phyloP scores from a whole-genome alignment of 257 asterid genomes.

The Striga asiatica region DNA sequence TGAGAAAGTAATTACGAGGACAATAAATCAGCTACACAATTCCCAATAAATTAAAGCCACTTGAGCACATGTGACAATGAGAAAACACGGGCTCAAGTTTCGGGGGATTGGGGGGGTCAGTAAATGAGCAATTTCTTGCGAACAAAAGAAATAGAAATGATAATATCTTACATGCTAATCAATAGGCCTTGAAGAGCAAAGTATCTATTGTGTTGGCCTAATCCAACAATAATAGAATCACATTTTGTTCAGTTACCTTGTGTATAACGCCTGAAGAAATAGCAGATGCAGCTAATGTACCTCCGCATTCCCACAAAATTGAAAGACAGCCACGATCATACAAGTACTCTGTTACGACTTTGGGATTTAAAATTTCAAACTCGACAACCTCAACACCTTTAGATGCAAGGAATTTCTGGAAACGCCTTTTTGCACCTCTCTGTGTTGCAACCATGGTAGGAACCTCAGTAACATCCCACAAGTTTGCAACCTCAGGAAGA shows the following conservation, averaged over 20 bases:
- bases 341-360: conserved; percentile 73
- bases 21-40: no score
- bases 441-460: conserved; percentile 85
- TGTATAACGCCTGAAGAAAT: conserved; percentile 83
- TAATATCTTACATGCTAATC: no score
- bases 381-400: conserved; percentile 93
- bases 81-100: no score
- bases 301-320: conserved; percentile 96
- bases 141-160: no score
- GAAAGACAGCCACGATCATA: conserved; percentile 92
- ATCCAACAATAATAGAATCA: no score
- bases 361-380: conserved; percentile 83
- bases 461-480: conserved; percentile 85
- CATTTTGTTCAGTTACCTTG: no score
- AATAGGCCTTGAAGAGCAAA: no score
- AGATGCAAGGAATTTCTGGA: conserved; percentile 86
- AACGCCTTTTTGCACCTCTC: conserved; percentile 85
- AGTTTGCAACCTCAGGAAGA: conserved; percentile 83
- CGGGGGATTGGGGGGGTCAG: no score
- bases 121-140: no score
- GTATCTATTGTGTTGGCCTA: no score
- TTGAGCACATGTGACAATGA: no score
- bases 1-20: background rate
- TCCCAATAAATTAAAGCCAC: no score
- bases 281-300: conserved; percentile 92